These are phyloP conservation scores for Vitis amurensis DNA, from an alignment of 164 flowering plant species.

Conservation along the genomic window DNA sequence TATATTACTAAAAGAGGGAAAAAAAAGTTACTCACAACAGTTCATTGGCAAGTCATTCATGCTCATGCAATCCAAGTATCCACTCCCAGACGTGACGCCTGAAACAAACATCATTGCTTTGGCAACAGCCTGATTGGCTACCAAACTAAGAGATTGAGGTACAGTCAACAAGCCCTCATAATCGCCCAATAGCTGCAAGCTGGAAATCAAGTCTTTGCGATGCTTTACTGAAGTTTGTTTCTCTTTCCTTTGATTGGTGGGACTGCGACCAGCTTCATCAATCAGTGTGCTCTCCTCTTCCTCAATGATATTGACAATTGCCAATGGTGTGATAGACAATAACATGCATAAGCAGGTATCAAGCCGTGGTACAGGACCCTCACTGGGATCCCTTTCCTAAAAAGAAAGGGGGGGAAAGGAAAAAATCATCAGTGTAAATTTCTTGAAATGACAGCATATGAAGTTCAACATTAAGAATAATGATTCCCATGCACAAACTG, in stretches of 20 bases:
- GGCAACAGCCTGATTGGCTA: constrained; percentile 94
- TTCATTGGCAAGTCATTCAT: constrained; percentile 68
- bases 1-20: too few species aligned
- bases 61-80: constrained; percentile 62
- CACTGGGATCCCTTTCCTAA: constrained; percentile 91
- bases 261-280: constrained; percentile 37
- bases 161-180: constrained; percentile 72
- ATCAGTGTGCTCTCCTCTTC: constrained; percentile 66
- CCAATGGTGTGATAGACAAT: constrained; percentile 70
- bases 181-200: constrained; percentile 77
- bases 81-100: constrained; percentile 57
- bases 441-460: neutral
- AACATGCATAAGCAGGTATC: constrained; percentile 84
- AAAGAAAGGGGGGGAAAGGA: neutral
- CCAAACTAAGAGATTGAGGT: constrained; percentile 64
- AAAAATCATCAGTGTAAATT: neutral
- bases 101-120: constrained; percentile 84
- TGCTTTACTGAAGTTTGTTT: constrained; percentile 47
- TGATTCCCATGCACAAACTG: neutral
- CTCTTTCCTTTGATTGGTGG: constrained; percentile 38
- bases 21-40: constrained; percentile 61
- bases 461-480: constrained; percentile 6
- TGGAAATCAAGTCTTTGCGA: constrained; percentile 59
- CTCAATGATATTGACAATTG: constrained; percentile 71
- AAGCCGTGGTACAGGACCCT: constrained; percentile 90